Base-by-base conservation (phyloP, 2,329 filamentous ascomycete genomes). In the Fusarium ambrosium region DNA sequence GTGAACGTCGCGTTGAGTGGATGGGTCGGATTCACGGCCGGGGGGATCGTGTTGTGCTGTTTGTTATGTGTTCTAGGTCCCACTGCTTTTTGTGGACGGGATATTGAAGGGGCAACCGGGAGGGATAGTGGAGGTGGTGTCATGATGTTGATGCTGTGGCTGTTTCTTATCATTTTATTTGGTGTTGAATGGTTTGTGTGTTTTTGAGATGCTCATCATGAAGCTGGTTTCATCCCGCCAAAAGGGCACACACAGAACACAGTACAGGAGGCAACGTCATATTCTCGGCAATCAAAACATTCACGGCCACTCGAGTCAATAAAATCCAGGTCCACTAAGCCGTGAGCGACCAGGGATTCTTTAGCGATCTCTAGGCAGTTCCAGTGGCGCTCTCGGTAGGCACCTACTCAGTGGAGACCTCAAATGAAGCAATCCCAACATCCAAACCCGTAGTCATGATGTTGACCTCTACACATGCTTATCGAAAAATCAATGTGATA, bases 31-130 rank as follows among this genome's bases (percentile, higher is more conserved):
- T 78, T 78, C 76, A 78, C 76, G 76, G 64, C 53, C 55, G 59
- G 36, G 36, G 36, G 45, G 29, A 51, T 62, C 34, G 22, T 61
- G 34, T 64, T 56, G 24, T 61, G 61, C 55, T 64, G 63, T 67
- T 76, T 65, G 58, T 70, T 73, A 62, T 61, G 58, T 20, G 58
- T 20, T 43, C 3, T 34, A 6, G 29, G 11, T 53, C 18, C 71
- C 71, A 74, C 71, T 63, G 27, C 24, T n/a, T 41, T 56, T 43
- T 53, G 27, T 32, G 27, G 70, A 43, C 20, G 51, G 36, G 69
- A 65, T 60, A 75, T 75, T 75, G 72, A 75, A 75, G 73, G 73
- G 73, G 73, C 73, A 75, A 75, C 73, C 48, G 18, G 27, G 27
- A 53, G 53, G 62, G 32, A 14, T 24, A 27, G 34, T 18, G 24